phyloP scores from a whole-genome alignment of 192 early-diverging fungal species.

The Gonapodya prolifera region DNA sequence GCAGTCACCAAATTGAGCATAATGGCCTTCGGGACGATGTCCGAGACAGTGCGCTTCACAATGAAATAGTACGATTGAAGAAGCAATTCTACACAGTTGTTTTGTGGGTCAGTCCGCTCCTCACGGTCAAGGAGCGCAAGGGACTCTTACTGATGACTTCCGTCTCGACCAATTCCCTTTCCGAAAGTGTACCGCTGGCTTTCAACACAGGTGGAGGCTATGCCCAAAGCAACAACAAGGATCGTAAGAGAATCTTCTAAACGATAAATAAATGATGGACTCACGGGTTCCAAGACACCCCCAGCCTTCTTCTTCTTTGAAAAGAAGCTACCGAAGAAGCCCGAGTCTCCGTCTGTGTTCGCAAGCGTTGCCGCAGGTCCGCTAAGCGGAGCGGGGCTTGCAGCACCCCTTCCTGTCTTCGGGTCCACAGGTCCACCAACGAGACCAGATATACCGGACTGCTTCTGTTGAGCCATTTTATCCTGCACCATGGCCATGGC shows the following conservation, averaged over 20 bases:
- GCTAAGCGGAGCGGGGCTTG: background rate
- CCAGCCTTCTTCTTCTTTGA: slow-evolving; percentile 65
- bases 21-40: slow-evolving; percentile 96
- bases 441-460: background rate
- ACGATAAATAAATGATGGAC: slow-evolving; percentile 6
- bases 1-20: slow-evolving; percentile 92
- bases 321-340: slow-evolving; percentile 99
- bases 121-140: too few species aligned
- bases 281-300: slow-evolving; percentile 34
- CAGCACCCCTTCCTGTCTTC: background rate
- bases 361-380: background rate
- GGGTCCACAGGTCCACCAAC: slow-evolving; percentile 3
- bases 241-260: background rate
- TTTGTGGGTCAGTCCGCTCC: background rate
- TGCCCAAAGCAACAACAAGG: background rate
- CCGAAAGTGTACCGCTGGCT: slow-evolving; percentile 87
- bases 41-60: slow-evolving; percentile 93
- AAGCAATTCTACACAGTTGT: slow-evolving; percentile 54
- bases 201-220: slow-evolving; percentile 84
- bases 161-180: slow-evolving; percentile 94
- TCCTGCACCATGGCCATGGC: slow-evolving; percentile 13
- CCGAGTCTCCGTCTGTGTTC: slow-evolving; percentile 23
- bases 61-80: slow-evolving; percentile 98
- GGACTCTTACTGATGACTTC: slow-evolving; percentile 87
- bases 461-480: background rate